Base-by-base conservation (phyloP, 2,329 filamentous ascomycete genomes). In the Diaporthe citri region DNA sequence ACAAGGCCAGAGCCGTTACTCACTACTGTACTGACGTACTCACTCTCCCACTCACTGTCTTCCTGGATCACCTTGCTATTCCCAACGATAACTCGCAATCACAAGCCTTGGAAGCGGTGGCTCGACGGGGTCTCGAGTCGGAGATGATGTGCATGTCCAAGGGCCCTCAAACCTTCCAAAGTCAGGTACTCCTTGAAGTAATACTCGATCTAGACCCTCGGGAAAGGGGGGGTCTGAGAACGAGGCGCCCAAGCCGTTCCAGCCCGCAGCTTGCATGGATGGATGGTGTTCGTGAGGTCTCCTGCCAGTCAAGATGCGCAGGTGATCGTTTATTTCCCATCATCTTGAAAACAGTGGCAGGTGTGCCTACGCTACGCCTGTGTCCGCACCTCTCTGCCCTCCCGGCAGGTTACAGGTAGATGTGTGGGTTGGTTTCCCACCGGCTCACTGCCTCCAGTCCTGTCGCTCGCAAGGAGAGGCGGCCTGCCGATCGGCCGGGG, bases 131-230 rank as follows among this genome's bases (percentile, higher is more conserved):
- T 52, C 56, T 52, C n/a, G 48, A 66, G 56, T 51, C 56, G 48
- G 48, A 71, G 66, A 71, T 71, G 66, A 71, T 70, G 52, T 59
- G 56, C 74, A 71, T 57, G 71, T 59, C 57, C 34, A 64, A 70
- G 31, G 36, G 51, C 56, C 48, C 72, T 55, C 59, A 73, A 67
- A 52, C 66, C 56, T 71, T 46, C 48, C 46, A 64, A 64, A 72
- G 57, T 64, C 71, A 62, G 71, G 71, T 41, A 64, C 48, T 64
- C 71, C 71, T 62, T 72, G 71, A 25, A 55, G 25, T 39, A 41
- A 69, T 41, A 25, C 57, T 72, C 57, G 71, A 56, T 64, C 34
- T 52, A 72, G 71, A 64, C 71, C 55, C 34, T 43, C 52, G 52
- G 25, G 39, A 52, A 52, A 22, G 34, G 52, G 62, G 41, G 62